These are phyloP conservation scores for Narthecium ossifragum DNA, from an alignment of 106 monocot genomes.

Conservation along the genomic window DNA sequence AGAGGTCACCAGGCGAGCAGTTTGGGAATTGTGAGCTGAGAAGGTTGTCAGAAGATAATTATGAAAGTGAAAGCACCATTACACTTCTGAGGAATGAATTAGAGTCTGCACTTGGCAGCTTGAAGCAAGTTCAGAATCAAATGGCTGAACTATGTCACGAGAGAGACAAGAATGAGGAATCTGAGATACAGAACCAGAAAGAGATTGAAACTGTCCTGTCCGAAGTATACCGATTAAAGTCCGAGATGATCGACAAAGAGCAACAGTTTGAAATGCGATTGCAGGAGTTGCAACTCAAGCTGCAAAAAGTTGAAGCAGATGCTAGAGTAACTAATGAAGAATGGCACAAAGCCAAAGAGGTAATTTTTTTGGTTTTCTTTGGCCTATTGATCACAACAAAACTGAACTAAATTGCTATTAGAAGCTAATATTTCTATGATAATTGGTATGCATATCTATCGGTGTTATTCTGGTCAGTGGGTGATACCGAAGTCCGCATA, in stretches of 20 bases:
- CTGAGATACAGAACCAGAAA: conserved; percentile 30
- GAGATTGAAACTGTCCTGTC: conserved; percentile 25
- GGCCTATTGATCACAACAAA: no score
- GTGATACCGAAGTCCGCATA: no score
- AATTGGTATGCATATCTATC: no score
- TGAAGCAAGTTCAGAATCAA: conserved; percentile 42
- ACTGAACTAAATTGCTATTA: no score
- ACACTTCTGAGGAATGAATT: conserved; percentile 46
- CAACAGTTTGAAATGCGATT: conserved; percentile 24
- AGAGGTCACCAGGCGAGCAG: no score
- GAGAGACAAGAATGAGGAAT: conserved; percentile 27
- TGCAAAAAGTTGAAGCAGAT: conserved; percentile 29
- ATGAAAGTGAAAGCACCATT: conserved; percentile 24
- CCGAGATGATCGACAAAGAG: conserved; percentile 48
- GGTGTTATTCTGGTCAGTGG: no score
- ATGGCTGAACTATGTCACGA: conserved; percentile 44
- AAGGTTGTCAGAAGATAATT: conserved; percentile 1
- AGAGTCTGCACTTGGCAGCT: conserved; percentile 31
- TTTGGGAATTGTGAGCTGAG: no score
- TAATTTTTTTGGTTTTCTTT: no score
- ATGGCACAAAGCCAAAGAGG: conserved; percentile 54
- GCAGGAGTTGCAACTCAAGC: conserved; percentile 28
- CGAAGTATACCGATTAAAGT: conserved; percentile 43
- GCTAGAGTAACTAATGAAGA: conserved; percentile 19
- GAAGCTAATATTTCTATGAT: no score